Percentiles rank a stretch among this genome's conserved stretches.
Conservation (phyloP, 805 yeast genomes). For the Saccharomycopsis sp. region DNA sequence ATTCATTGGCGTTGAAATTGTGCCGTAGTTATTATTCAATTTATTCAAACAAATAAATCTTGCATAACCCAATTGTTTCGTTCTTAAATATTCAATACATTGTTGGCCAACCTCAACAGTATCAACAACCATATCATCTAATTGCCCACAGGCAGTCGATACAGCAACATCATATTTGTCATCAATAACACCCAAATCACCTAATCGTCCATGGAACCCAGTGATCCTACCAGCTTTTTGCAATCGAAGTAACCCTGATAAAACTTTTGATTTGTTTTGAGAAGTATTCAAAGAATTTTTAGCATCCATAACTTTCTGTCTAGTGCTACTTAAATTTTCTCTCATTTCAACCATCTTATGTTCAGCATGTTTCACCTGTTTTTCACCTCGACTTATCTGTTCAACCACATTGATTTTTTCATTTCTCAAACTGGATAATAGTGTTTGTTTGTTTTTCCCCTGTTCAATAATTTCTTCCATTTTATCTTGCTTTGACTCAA, state of each 20-base stretch:
- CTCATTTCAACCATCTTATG: conserved; percentile 47
- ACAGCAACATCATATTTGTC: conserved; percentile 86
- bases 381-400: conserved; percentile 53
- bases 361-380: conserved; percentile 46
- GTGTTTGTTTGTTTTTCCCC: conserved; percentile 44
- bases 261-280: conserved; percentile 68
- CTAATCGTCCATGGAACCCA: conserved; percentile 87
- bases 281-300: conserved; percentile 45
- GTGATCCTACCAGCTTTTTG: conserved; percentile 73
- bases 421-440: conserved; percentile 37
- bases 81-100: conserved; percentile 77
- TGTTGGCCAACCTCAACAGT: conserved; percentile 61
- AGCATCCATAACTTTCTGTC: conserved; percentile 66
- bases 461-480: conserved; percentile 40
- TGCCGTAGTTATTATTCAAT: conserved; percentile 47
- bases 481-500: conserved; percentile 37
- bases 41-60: conserved; percentile 76
- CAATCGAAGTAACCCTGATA: conserved; percentile 58
- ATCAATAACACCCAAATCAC: conserved; percentile 88
- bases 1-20: conserved; percentile 63
- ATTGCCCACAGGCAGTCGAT: conserved; percentile 87
- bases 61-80: conserved; percentile 81
- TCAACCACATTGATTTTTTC: conserved; percentile 43
- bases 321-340: conserved; percentile 40
- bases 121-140: conserved; percentile 92